phyloP scores from a whole-genome alignment of 2,329 filamentous ascomycete species.

The Fusarium sp. region DNA sequence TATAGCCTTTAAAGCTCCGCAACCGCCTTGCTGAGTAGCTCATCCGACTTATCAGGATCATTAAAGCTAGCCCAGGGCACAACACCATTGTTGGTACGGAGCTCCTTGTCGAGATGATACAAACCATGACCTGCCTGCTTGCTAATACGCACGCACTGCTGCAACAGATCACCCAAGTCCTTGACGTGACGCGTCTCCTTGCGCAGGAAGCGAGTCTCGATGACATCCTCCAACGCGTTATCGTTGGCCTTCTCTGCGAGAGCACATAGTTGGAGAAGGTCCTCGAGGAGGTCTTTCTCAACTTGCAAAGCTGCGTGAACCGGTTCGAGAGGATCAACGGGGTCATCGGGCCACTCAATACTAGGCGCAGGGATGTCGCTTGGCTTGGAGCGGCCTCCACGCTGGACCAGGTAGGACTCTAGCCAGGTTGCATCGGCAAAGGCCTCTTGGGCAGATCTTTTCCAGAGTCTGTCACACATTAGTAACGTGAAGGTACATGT shows the following conservation, averaged over 20 bases:
- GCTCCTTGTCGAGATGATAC: slow-evolving; percentile 22
- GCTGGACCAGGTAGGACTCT: slow-evolving; percentile 21
- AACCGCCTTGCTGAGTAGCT: background rate
- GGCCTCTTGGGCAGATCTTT: slow-evolving; percentile 6
- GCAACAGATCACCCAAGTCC: slow-evolving; percentile 16
- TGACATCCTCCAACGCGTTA: slow-evolving; percentile 13
- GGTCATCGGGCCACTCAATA: slow-evolving; percentile 18
- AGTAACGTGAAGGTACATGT: background rate
- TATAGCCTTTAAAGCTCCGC: background rate
- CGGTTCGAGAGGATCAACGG: slow-evolving; percentile 13
- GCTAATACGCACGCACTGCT: slow-evolving; percentile 17
- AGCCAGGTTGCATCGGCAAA: slow-evolving; percentile 23
- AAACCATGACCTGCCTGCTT: slow-evolving; percentile 17
- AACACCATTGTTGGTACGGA: slow-evolving; percentile 12
- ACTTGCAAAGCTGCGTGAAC: slow-evolving; percentile 9
- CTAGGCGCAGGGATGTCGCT: slow-evolving; percentile 13
- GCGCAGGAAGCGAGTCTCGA: slow-evolving; percentile 18
- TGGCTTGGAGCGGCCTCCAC: slow-evolving; percentile 12
- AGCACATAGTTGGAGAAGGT: slow-evolving; percentile 8
- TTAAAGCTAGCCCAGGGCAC: slow-evolving; percentile 15
- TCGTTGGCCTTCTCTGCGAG: slow-evolving; percentile 8
- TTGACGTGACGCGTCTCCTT: slow-evolving; percentile 24
- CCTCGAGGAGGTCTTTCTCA: slow-evolving; percentile 8
- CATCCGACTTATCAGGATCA: slow-evolving; percentile 18
- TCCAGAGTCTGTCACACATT: slow-evolving; percentile 5